Evolutionary conservation across 352 stramenopile genomes (phyloP), one percentile per base, ranked within the genome.

Genomic region (Pythium apleroticum): DNA sequence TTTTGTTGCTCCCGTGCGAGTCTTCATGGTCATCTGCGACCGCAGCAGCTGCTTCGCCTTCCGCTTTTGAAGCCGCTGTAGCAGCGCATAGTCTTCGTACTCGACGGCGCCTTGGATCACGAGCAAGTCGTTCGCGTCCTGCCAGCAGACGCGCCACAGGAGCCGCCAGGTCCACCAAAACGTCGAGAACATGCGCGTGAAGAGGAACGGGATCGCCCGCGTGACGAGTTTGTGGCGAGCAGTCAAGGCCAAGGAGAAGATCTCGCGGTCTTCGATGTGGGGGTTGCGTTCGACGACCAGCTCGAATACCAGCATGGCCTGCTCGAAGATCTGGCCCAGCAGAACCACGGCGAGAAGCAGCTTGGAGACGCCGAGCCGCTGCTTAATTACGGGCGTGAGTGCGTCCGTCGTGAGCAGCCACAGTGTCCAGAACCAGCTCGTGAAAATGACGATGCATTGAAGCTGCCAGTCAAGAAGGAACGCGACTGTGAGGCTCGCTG

Each of bases 41-140:
- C 39, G 39, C 52, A 28, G 4, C 20, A 41, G 30, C 28, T 7
- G 6, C 20, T 27, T 39, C 2, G 25, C 30, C n/a, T 39, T 37
- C 12, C 31, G 52, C 20, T 41, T 57, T 4, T 25, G 52, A 17
- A 17, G 31, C 30, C 52, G 25, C n/a, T 43, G 52, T 4, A 43
- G 28, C 30, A 43, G 15, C 27, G 20, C 50, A 9, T 22, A 24
- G 50, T 57, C 50, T 41, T 57, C 41, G 48, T 63, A 74, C 25
- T 57, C 58, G 7, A 72, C 64, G 0, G 58, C 39, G 1, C 68
- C 68, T 14, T 72, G 52, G 11, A 75, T 57, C 46, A 72, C 28
- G 22, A 75, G 27, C 4, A 75, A 22, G 39, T 69, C 64, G 20
- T 46, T 33, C 9, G 24, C 11, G 8, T 68, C 52, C 19, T 46